Base-by-base conservation (phyloP, 805 yeast species). In the Pichia ethanolica region DNA sequence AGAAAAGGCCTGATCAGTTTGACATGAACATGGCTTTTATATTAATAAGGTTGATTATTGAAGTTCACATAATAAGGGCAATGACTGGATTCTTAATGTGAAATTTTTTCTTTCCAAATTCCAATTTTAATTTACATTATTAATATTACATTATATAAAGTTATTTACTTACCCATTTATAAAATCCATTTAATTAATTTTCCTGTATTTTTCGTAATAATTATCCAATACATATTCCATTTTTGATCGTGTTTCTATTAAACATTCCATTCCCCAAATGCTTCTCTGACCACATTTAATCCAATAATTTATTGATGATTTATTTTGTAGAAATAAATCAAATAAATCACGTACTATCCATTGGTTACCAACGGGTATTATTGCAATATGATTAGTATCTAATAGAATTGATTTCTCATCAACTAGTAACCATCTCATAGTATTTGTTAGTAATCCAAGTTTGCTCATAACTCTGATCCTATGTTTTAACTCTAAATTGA, bases 141-240 rank as follows among this genome's bases (percentile, higher is more conserved):
- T 35, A 5, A 35, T 35, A 35, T 20, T 20, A 20, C 20, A 20
- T 20, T 20, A 20, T 20, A 20, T 20, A 20, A 20, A 20, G 20
- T 20, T 20, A 20, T 20, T 35, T 14, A 35, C 10, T 20, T 14
- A 13, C 8, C 11, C 10, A 12, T 5, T 5, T 42, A 33, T 4
- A 8, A 7, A 11, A 20, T 34, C 5, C 6, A 12, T 5, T 28
- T 39, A 46, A 14, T 49, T 45, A 25, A 50, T 48, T 26, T 56
- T 60, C 45, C 66, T 56, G 38, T 62, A 58, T 27, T 60, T 39
- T 55, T 71, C 77, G 63, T 78, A 86, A 59, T 79, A 76, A 63
- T 84, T 88, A 63, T 90, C 96, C 48, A 91, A 71, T 28, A 89
- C 85, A 67, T 85, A 88, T 70, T 91, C 99, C 47, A 91, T 85